Conservation (phyloP, 768 basidiomycete genomes). For the Pholiota molesta region DNA sequence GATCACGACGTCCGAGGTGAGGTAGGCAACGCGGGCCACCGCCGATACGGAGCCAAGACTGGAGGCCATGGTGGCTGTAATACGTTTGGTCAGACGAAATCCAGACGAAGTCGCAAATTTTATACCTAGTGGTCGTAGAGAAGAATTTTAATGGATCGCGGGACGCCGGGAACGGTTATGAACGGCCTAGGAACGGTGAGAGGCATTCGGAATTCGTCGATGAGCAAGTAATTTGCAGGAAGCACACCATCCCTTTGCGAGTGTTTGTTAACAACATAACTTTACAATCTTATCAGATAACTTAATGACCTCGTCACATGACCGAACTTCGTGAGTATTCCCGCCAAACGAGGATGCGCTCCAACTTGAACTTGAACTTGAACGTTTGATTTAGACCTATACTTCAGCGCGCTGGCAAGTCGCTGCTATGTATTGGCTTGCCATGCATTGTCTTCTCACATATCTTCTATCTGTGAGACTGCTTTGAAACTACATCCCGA, state of each 20-base stretch:
- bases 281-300: not conserved
- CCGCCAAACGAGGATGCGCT: too few species aligned
- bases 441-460: too few species aligned
- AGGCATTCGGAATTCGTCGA: conserved; percentile 25
- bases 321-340: not conserved
- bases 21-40: conserved; percentile 66
- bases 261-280: conserved; percentile 28
- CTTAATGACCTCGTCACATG: not conserved
- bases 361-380: too few species aligned
- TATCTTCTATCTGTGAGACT: too few species aligned
- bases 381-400: too few species aligned
- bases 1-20: conserved; percentile 69
- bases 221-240: conserved; percentile 35
- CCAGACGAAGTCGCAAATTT: conserved; percentile 2
- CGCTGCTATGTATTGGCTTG: too few species aligned
- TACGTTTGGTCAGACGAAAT: conserved; percentile 2
- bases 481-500: too few species aligned
- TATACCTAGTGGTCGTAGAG: conserved; percentile 17
- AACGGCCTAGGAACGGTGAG: conserved; percentile 6
- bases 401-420: too few species aligned
- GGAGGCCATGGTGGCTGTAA: conserved; percentile 25
- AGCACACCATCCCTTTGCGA: conserved; percentile 46
- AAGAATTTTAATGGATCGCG: conserved; percentile 12
- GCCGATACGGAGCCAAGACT: conserved; percentile 39
- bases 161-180: not conserved